Conservation (phyloP, 2,329 filamentous ascomycete genomes). For the Aspergillus quadrilineatus region DNA sequence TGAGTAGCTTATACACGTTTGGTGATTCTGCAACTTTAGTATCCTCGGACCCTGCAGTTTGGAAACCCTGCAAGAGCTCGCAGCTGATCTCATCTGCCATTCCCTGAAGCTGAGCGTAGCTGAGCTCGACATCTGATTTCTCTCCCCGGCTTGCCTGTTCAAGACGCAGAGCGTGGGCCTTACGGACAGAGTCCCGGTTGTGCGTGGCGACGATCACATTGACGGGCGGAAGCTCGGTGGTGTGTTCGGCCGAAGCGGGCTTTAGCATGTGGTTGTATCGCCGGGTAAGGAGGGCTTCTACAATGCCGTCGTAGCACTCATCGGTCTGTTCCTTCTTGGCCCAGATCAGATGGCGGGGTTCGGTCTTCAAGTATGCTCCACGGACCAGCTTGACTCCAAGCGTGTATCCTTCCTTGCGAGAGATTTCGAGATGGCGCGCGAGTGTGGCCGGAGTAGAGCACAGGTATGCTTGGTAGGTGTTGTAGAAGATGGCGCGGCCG, state of each 20-base stretch:
- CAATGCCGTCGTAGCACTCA: constrained; percentile 56
- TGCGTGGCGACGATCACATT: constrained; percentile 61
- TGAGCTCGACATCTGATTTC: constrained; percentile 45
- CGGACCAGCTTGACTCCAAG: constrained; percentile 55
- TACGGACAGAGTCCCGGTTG: constrained; percentile 55
- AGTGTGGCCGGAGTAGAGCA: constrained; percentile 50
- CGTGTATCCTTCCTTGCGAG: constrained; percentile 50
- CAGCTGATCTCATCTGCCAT: constrained; percentile 92
- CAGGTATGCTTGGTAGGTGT: constrained; percentile 56
- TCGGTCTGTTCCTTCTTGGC: constrained; percentile 50
- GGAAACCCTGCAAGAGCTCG: constrained; percentile 50
- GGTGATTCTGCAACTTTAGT: constrained; percentile 34
- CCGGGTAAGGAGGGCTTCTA: constrained; percentile 55
- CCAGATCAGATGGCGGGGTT: constrained; percentile 48
- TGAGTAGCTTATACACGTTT: constrained; percentile 59
- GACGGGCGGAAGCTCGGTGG: constrained; percentile 41
- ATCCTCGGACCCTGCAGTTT: constrained; percentile 22
- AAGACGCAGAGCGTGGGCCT: constrained; percentile 49
- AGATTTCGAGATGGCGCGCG: constrained; percentile 45
- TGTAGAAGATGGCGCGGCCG: constrained; percentile 53
- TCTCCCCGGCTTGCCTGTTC: constrained; percentile 49
- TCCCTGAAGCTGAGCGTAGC: constrained; percentile 81
- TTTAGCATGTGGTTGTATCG: constrained; percentile 59
- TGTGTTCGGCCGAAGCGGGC: constrained; percentile 40
- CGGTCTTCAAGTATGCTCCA: constrained; percentile 54